Base-by-base conservation (phyloP, 371 early-diverging fungal genomes). In the Mucor plumbeus region DNA sequence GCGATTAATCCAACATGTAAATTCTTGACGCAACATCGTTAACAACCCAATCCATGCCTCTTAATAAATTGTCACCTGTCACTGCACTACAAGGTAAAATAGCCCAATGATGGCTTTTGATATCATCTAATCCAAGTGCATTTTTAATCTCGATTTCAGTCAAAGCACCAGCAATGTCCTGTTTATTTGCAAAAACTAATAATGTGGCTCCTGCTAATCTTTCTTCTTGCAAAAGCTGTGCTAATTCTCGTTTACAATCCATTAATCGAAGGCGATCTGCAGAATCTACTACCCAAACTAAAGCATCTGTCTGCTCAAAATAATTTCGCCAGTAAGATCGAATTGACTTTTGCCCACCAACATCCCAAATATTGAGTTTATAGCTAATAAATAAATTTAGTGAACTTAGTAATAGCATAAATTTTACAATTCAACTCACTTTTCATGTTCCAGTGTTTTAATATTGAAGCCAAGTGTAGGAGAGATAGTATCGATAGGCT, bases 281-380 rank as follows among this genome's bases (percentile, higher is more conserved):
- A 11, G 93, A 90, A 78, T 99, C 99, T 17, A 99, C 97, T 0
- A 99, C 99, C 97, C 98, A 99, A 9, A 99, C 91, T 13, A 99
- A 81, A 0, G 97, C 99, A 71, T 99, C 99, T 0, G 98, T 98
- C 61, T 96, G 93, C 76, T 99, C 99, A 89, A 98, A 99, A 80
- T 99, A 99, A 82, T 99, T 99, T 55, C 98, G 86, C 99, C 99
- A 99, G 75, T 98, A 99, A 4, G 96, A 92, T 43, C 99, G 88
- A 65, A 99, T 96, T 0, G 95, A 91, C 65, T 91, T 91, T 76
- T 99, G 99, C 0, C 99, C 99, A 36, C 99, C 99, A 33, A 99
- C 94, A 80, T 99, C 99, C 95, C 81, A 83, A 56, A 80, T 77
- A 64, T 78, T 76, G n/a, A 81, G 53, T 57, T 80, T 80, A 59